Percentiles rank a stretch among this genome's conserved stretches.
Conservation (phyloP, 2,329 filamentous ascomycete genomes). For the Aulographum hederae region DNA sequence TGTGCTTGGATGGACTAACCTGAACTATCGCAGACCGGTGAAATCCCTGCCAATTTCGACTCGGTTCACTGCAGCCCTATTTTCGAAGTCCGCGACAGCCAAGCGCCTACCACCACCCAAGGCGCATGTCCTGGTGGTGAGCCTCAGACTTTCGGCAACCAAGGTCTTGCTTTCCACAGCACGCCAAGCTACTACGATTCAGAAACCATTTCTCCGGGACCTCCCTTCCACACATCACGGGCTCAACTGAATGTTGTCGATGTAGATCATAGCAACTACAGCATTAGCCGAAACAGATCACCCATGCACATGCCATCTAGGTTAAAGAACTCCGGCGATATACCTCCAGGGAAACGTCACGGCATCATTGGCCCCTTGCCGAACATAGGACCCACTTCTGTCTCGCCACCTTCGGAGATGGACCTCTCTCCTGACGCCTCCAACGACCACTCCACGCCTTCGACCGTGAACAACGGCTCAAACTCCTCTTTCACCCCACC, state of each 20-base stretch:
- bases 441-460: constrained; percentile 14
- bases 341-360: too few relatives aligned
- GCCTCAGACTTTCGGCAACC: constrained; percentile 11
- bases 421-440: constrained; percentile 14
- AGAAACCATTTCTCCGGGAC: constrained; percentile 7
- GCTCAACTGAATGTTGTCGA: constrained; percentile 11
- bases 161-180: constrained; percentile 1
- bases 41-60: constrained; percentile 6
- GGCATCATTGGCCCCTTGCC: background rate
- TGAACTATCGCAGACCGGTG: background rate
- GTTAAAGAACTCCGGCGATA: too few relatives aligned
- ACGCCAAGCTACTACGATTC: background rate
- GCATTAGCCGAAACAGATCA: constrained; percentile 3
- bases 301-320: background rate
- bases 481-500: constrained; percentile 6
- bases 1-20: background rate
- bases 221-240: constrained; percentile 11
- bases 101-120: constrained; percentile 5
- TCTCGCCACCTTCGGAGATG: constrained; percentile 12
- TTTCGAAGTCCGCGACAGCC: constrained; percentile 16
- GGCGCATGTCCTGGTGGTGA: background rate
- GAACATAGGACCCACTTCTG: background rate
- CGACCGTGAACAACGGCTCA: constrained; percentile 3
- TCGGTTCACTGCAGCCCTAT: constrained; percentile 14
- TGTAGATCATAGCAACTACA: constrained; percentile 3